phyloP scores from a whole-genome alignment of 345 rosid species.

The Eucalyptus paniculata region DNA sequence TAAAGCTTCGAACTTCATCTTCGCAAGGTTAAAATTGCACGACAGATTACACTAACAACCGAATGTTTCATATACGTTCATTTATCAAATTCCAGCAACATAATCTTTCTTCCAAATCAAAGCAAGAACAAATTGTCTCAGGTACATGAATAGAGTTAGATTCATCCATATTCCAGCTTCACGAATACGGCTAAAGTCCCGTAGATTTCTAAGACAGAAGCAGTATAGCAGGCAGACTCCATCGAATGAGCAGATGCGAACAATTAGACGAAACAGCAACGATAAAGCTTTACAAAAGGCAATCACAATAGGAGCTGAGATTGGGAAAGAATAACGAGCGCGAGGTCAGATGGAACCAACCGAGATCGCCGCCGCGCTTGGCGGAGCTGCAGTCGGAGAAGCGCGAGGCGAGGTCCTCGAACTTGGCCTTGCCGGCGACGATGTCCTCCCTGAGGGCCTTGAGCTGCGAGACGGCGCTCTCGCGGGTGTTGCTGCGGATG shows the following conservation, averaged over 20 bases:
- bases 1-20: not conserved
- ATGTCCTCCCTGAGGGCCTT: slow-evolving; percentile 63
- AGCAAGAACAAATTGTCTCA: not conserved
- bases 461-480: slow-evolving; percentile 65
- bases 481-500: slow-evolving; percentile 54
- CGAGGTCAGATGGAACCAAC: slow-evolving; percentile 15
- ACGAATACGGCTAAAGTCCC: not conserved
- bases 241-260: not conserved
- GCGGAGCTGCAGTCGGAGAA: slow-evolving; percentile 94
- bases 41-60: not conserved
- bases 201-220: not conserved
- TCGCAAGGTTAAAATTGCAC: not conserved
- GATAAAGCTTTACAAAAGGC: not conserved
- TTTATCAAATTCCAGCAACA: not conserved
- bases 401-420: slow-evolving; percentile 68
- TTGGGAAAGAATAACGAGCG: not conserved
- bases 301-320: not conserved
- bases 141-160: not conserved
- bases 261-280: not conserved
- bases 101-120: not conserved
- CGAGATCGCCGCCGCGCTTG: slow-evolving; percentile 94
- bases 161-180: not conserved
- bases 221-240: not conserved
- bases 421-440: slow-evolving; percentile 64
- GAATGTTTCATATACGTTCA: not conserved